Evolutionary conservation across 2,329 filamentous ascomycete species (phyloP).

Genomic region (Bipolaris zeicola): DNA sequence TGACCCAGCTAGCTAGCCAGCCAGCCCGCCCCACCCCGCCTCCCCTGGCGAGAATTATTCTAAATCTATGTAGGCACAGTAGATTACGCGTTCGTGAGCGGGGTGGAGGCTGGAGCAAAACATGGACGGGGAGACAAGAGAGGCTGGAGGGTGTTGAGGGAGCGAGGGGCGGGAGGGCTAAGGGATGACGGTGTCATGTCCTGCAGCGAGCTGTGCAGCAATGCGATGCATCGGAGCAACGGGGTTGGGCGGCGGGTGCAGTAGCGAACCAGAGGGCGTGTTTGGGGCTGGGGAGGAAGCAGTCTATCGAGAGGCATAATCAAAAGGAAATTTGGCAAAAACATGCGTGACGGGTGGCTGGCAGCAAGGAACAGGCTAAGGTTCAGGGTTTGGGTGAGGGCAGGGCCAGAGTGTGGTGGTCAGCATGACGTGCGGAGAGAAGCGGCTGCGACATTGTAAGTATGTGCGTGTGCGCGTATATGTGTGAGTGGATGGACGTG

Average conservation of each 20-base stretch:
- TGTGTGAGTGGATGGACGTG: not conserved
- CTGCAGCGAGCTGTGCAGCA: constrained; percentile 16
- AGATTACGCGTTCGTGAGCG: constrained; percentile 26
- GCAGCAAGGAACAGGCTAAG: not conserved
- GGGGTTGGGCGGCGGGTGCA: constrained; percentile 13
- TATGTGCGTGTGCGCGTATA: not conserved
- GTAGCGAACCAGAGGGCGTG: constrained; percentile 5
- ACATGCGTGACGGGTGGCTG: constrained; percentile 1
- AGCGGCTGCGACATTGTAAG: not conserved
- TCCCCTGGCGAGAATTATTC: not conserved
- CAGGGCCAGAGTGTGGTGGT: not conserved
- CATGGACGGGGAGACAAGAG: constrained; percentile 13
- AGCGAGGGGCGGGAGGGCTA: constrained; percentile 31
- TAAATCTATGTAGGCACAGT: not conserved
- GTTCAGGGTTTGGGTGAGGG: not conserved
- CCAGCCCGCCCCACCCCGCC: not conserved
- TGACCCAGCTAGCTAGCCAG: not conserved
- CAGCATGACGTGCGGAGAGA: constrained; percentile 1
- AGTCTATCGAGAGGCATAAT: not conserved
- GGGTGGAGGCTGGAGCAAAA: constrained; percentile 12
- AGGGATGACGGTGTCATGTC: constrained; percentile 12
- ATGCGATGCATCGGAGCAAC: constrained; percentile 6
- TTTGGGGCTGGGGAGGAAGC: constrained; percentile 5
- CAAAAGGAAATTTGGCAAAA: constrained; percentile 5
- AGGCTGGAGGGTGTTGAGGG: constrained; percentile 12